Evolutionary conservation across 2,329 filamentous ascomycete genomes (phyloP).

Genomic region (Metarhizium rileyi): DNA sequence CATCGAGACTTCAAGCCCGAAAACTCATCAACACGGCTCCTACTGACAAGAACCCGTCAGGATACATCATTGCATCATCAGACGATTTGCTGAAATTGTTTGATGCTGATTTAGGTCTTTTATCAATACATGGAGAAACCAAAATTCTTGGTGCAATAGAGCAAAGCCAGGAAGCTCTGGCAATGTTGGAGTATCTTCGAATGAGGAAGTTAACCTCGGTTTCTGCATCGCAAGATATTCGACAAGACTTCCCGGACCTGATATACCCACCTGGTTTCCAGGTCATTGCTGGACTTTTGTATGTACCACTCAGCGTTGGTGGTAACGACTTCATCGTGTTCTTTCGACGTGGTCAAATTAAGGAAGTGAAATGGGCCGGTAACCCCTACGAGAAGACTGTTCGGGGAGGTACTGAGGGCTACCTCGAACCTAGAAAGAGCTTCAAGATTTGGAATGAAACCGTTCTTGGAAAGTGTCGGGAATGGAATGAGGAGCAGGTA

Average conservation of each 20-base stretch:
- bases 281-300: conserved; percentile 65
- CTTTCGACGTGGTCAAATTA: conserved; percentile 68
- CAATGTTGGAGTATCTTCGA: conserved; percentile 74
- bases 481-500: conserved; percentile 83
- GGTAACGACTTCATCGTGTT: conserved; percentile 85
- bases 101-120: conserved; percentile 74
- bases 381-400: conserved; percentile 76
- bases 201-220: conserved; percentile 68
- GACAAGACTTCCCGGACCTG: conserved; percentile 70
- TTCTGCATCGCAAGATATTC: conserved; percentile 66
- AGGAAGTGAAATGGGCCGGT: conserved; percentile 75
- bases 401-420: conserved; percentile 61
- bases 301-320: conserved; percentile 68
- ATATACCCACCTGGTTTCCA: conserved; percentile 71
- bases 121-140: conserved; percentile 81
- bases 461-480: conserved; percentile 69
- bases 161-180: conserved; percentile 73
- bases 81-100: conserved; percentile 78
- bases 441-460: conserved; percentile 78
- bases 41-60: conserved; percentile 71
- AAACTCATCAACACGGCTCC: conserved; percentile 83
- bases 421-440: conserved; percentile 68
- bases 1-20: conserved; percentile 71
- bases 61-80: conserved; percentile 83
- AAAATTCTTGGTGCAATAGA: conserved; percentile 70